These are phyloP conservation scores for Trichoderma cornu-damae DNA, from an alignment of 2,329 filamentous ascomycete genomes.

Conservation along the genomic window DNA sequence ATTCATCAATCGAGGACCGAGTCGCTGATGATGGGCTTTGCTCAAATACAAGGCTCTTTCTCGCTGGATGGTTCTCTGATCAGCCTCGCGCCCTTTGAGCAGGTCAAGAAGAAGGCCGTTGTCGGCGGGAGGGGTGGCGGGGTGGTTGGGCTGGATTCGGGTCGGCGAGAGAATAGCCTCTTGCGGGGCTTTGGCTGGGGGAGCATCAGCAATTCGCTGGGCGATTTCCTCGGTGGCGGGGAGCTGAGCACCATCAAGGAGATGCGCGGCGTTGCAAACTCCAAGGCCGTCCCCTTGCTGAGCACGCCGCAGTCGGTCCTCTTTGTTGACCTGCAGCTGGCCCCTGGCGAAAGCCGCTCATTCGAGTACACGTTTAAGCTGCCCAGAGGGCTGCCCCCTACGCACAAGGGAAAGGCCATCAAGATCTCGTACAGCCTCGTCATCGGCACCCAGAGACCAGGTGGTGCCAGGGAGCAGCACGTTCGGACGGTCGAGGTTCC, in stretches of 20 bases:
- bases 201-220: slow-evolving; percentile 79
- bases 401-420: slow-evolving; percentile 84
- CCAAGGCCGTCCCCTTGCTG: slow-evolving; percentile 83
- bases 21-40: slow-evolving; percentile 95
- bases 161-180: slow-evolving; percentile 71
- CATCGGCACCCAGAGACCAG: slow-evolving; percentile 84
- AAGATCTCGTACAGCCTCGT: slow-evolving; percentile 90
- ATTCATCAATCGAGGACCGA: slow-evolving; percentile 52
- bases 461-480: slow-evolving; percentile 70
- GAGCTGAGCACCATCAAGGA: slow-evolving; percentile 93
- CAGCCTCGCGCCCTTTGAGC: slow-evolving; percentile 84
- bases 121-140: slow-evolving; percentile 82
- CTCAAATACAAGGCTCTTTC: slow-evolving; percentile 88
- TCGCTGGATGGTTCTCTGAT: slow-evolving; percentile 86
- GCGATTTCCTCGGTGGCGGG: slow-evolving; percentile 76
- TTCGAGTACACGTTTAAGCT: slow-evolving; percentile 84
- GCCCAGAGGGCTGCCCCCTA: slow-evolving; percentile 84
- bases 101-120: slow-evolving; percentile 90
- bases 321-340: slow-evolving; percentile 86
- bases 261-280: slow-evolving; percentile 82
- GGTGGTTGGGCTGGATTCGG: slow-evolving; percentile 72
- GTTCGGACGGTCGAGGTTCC: slow-evolving; percentile 89
- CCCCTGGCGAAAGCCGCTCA: slow-evolving; percentile 79
- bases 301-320: slow-evolving; percentile 92
- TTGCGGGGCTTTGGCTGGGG: slow-evolving; percentile 84